Evolutionary conservation across 345 rosid species (phyloP), one percentile per base, ranked within the genome.

Genomic region (Citrus glauca): DNA sequence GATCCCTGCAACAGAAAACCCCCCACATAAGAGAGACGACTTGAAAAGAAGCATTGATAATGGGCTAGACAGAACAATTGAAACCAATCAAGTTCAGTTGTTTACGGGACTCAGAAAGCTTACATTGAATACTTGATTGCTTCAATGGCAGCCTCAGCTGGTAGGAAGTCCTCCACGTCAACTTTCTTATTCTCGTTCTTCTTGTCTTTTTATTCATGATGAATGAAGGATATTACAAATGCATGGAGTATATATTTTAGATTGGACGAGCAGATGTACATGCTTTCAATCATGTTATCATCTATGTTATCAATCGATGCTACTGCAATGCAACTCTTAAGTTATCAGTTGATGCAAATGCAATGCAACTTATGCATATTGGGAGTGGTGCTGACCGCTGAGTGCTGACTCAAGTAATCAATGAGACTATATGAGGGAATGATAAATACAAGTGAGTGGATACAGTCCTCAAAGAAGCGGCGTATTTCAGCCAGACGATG

Each of bases 391-490:
- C 45, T 40, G 45, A 40, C 45, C 10, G 42, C 45, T 9, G 45
- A 40, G 13, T 9, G 45, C 13, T 9, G 45, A 40, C 45, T 40
- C 45, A 2, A 40, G 45, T 66, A 78, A 50, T 53, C 8, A 8
- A 27, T 24, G 50, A 22, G 73, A 53, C 38, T 71, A 65, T 38
- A 71, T 76, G 53, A 3, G 53, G 74, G 20, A 9, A 60, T 59
- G 68, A 27, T 7, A 72, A 67, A 71, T 78, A 73, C 62, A 37
- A 17, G 59, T 19, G 30, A 40, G 59, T 75, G 93, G 97, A 92
- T 96, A 94, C 98, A 96, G 88, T 96, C 99, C 84, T 96, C 98
- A 35, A 96, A 96, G 88, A 96, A 96, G 82, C 98, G 98, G 14
- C 97, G 97, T 81, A 96, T 96, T 87, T 96, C 99, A 76, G 97